Evolutionary conservation across 371 early-diverging fungal genomes (phyloP).

Genomic region (Haplosporangium sp.): DNA sequence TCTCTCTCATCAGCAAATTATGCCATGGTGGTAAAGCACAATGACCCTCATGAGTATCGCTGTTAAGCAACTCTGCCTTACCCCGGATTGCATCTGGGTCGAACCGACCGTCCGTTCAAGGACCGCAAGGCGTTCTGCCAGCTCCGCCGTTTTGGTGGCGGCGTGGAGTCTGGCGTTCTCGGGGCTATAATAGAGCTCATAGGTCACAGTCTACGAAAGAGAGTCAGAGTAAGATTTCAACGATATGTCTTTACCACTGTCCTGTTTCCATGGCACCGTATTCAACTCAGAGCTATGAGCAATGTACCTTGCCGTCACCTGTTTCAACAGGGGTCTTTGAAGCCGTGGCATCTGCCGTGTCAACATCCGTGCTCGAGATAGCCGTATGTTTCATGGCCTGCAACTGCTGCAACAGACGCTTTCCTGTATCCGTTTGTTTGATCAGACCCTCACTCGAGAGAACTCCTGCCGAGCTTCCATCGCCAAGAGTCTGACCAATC

Average conservation of each 20-base stretch:
- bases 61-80: constrained; percentile 1
- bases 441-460: constrained; percentile 39
- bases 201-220: constrained; percentile 67
- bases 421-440: constrained; percentile 67
- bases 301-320: constrained; percentile 58
- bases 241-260: too few relatives aligned
- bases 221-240: neutral
- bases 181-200: constrained; percentile 84
- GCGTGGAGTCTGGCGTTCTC: constrained; percentile 69
- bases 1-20: neutral
- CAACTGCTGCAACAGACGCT: constrained; percentile 72
- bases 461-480: constrained; percentile 45
- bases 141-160: constrained; percentile 68
- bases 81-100: constrained; percentile 66
- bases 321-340: constrained; percentile 43
- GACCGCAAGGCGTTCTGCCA: constrained; percentile 83
- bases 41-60: too few relatives aligned
- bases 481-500: constrained; percentile 63
- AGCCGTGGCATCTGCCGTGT: constrained; percentile 21
- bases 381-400: constrained; percentile 67
- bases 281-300: too few relatives aligned
- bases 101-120: constrained; percentile 87
- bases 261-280: too few relatives aligned
- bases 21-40: too few relatives aligned
- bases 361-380: constrained; percentile 19